A percentile compares a stretch with the other conserved stretches of the same genome.
These are phyloP conservation scores for Murraya koenigii DNA, from an alignment of 345 rosid genomes.

Conservation along the genomic window DNA sequence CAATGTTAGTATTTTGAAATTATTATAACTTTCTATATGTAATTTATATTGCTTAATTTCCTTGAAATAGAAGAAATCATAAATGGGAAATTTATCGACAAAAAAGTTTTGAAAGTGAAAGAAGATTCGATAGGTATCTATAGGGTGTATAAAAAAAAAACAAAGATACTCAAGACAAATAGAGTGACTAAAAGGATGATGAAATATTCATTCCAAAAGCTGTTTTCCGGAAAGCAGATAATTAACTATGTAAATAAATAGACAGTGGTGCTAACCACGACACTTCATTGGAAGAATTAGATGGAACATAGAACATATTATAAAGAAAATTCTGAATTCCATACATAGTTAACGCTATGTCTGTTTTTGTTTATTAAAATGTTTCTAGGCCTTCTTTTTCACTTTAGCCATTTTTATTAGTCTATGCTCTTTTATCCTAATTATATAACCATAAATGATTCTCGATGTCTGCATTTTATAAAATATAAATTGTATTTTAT, in stretches of 20 bases:
- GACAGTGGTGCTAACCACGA: background rate
- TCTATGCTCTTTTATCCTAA: background rate
- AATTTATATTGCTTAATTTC: background rate
- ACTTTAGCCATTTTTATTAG: background rate
- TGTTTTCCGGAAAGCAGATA: background rate
- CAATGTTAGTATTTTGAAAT: too few relatives aligned
- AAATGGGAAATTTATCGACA: background rate
- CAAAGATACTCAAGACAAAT: slow-evolving; percentile 10
- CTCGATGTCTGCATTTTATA: background rate
- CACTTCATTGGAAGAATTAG: slow-evolving; percentile 12
- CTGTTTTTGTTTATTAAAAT: background rate
- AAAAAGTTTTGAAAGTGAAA: background rate
- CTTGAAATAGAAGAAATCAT: background rate
- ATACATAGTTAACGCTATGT: background rate
- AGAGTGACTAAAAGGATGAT: slow-evolving; percentile 14
- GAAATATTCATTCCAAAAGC: slow-evolving; percentile 10
- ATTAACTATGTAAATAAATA: background rate
- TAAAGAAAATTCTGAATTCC: background rate
- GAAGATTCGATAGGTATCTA: slow-evolving; percentile 3
- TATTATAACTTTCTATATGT: too few relatives aligned
- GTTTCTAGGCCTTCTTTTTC: background rate
- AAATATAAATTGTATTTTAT: too few relatives aligned
- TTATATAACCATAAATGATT: background rate
- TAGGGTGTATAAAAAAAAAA: background rate
- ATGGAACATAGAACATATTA: background rate